Percentiles rank a stretch among this genome's conserved stretches.
Conservation (phyloP, 345 rosid species). For the Noccaea caerulescens region DNA sequence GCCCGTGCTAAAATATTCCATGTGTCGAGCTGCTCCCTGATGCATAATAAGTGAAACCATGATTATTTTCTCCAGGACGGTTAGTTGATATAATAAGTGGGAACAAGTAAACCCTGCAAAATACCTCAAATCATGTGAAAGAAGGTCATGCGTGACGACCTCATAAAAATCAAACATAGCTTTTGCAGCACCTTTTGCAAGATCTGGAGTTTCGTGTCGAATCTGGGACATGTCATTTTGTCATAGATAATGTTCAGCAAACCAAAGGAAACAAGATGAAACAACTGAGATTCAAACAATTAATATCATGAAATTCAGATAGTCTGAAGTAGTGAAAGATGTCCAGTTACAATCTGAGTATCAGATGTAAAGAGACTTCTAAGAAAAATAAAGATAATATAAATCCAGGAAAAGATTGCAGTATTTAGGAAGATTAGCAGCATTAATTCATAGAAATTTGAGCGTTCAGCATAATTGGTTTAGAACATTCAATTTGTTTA, state of each 20-base stretch:
- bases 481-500: constrained; percentile 18
- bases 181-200: constrained; percentile 84
- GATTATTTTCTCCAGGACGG: constrained; percentile 3
- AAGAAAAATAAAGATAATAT: background rate
- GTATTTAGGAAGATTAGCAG: constrained; percentile 9
- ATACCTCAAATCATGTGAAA: constrained; percentile 86
- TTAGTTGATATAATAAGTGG: constrained; percentile 8
- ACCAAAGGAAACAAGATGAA: constrained; percentile 31
- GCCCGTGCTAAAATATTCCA: constrained; percentile 93
- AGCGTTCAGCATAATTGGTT: background rate
- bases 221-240: constrained; percentile 57
- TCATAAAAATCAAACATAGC: constrained; percentile 80
- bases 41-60: constrained; percentile 32
- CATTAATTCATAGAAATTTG: background rate
- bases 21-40: constrained; percentile 95
- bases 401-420: constrained; percentile 5
- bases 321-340: constrained; percentile 15
- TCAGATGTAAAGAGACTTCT: constrained; percentile 12
- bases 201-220: constrained; percentile 72
- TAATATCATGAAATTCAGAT: background rate
- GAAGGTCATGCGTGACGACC: constrained; percentile 86
- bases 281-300: constrained; percentile 28
- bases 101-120: constrained; percentile 8
- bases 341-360: constrained; percentile 21
- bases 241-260: constrained; percentile 31